These are phyloP conservation scores for Ambrosia artemisiifolia DNA, from an alignment of 129 eudicot genomes.

Conservation along the genomic window DNA sequence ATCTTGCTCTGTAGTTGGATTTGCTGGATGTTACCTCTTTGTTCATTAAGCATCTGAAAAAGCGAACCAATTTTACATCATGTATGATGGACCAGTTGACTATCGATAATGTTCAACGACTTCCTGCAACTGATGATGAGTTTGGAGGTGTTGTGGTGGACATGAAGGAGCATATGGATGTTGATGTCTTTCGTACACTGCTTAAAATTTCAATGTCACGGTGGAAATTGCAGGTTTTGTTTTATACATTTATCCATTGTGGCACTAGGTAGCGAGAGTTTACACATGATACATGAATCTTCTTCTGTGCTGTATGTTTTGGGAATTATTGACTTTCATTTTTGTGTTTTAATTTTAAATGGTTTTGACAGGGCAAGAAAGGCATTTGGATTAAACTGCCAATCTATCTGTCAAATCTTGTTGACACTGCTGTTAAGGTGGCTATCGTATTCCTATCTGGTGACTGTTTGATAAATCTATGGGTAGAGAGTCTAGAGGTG, in stretches of 20 bases:
- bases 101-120: slow-evolving; percentile 30
- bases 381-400: slow-evolving; percentile 88
- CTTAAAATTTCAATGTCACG: slow-evolving; percentile 59
- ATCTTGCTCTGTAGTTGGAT: background rate
- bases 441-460: background rate
- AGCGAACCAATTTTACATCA: background rate
- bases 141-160: slow-evolving; percentile 70
- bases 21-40: background rate
- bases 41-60: background rate
- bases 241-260: background rate
- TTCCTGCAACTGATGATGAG: slow-evolving; percentile 58
- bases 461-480: background rate
- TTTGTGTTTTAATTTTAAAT: slow-evolving; percentile 9
- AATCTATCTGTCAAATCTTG: slow-evolving; percentile 54
- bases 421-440: slow-evolving; percentile 76
- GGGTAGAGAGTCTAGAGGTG: background rate
- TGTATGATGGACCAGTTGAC: slow-evolving; percentile 31
- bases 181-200: slow-evolving; percentile 33
- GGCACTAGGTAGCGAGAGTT: slow-evolving; percentile 2
- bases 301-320: background rate
- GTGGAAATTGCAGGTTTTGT: slow-evolving; percentile 64
- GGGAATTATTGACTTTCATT: background rate
- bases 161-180: slow-evolving; percentile 62
- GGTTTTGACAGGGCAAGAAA: slow-evolving; percentile 63
- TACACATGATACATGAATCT: slow-evolving; percentile 5